These are phyloP conservation scores for Simplicillium aogashimaense DNA, from an alignment of 2,329 filamentous ascomycete genomes.

Conservation along the genomic window DNA sequence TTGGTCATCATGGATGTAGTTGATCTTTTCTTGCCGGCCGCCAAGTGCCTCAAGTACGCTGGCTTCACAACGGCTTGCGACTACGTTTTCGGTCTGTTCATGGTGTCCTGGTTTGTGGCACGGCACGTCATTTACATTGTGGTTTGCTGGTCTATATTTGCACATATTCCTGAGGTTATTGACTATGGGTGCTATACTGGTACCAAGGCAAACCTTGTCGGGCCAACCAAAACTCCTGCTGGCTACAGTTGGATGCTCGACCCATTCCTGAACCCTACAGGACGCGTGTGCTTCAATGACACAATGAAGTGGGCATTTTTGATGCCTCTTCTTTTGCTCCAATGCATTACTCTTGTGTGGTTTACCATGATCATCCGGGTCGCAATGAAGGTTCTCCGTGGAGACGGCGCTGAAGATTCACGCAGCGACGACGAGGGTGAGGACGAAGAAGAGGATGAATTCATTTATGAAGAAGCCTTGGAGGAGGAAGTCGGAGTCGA, in stretches of 20 bases:
- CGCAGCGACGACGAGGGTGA: slow-evolving; percentile 80
- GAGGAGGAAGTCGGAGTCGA: slow-evolving; percentile 73
- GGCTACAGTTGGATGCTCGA: slow-evolving; percentile 56
- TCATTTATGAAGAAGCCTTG: slow-evolving; percentile 45
- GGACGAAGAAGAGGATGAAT: slow-evolving; percentile 46
- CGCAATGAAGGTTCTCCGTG: slow-evolving; percentile 68
- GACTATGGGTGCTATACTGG: slow-evolving; percentile 63
- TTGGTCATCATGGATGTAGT: slow-evolving; percentile 90
- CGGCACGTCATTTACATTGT: slow-evolving; percentile 73
- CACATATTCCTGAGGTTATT: slow-evolving; percentile 52
- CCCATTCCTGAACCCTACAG: slow-evolving; percentile 62
- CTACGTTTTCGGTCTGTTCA: slow-evolving; percentile 73
- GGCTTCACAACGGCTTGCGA: slow-evolving; percentile 71
- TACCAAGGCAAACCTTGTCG: slow-evolving; percentile 40
- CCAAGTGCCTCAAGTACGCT: slow-evolving; percentile 90
- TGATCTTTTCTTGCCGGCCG: slow-evolving; percentile 78
- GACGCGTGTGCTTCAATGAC: slow-evolving; percentile 70
- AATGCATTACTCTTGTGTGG: slow-evolving; percentile 76
- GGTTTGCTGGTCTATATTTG: slow-evolving; percentile 75
- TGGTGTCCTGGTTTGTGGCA: slow-evolving; percentile 72
- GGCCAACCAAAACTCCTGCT: slow-evolving; percentile 40
- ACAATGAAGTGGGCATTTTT: slow-evolving; percentile 71
- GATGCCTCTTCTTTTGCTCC: slow-evolving; percentile 63
- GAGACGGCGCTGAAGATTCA: slow-evolving; percentile 70
- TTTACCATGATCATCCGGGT: slow-evolving; percentile 82